These are phyloP conservation scores for Selaginella tamariscina DNA, from an alignment of 75 land plant species.

Conservation along the genomic window DNA sequence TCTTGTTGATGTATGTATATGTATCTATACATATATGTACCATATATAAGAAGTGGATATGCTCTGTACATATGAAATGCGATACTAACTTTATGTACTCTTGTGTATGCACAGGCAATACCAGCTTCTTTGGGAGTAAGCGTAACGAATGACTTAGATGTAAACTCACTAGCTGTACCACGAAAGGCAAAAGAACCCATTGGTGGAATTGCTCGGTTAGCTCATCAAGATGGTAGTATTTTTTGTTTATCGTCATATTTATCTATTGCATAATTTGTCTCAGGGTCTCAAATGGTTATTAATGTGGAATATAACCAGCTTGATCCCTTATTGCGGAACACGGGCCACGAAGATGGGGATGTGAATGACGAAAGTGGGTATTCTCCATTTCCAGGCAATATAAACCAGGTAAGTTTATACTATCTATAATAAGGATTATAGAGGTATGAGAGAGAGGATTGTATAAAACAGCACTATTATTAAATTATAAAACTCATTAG, in stretches of 20 bases:
- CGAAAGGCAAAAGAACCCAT: slow-evolving; percentile 99
- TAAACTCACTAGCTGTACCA: slow-evolving; percentile 92
- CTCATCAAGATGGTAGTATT: slow-evolving; percentile 73
- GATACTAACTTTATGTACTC: too few relatives aligned
- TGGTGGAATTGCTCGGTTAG: slow-evolving; percentile 83
- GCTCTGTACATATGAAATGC: too few relatives aligned
- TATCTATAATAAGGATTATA: too few relatives aligned
- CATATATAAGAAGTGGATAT: too few relatives aligned
- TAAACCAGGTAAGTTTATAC: slow-evolving; percentile 70
- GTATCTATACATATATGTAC: too few relatives aligned
- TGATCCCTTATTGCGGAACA: slow-evolving; percentile 80
- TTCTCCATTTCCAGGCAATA: slow-evolving; percentile 94
- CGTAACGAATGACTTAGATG: slow-evolving; percentile 53
- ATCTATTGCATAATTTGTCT: slow-evolving; percentile 41
- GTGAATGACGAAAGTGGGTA: slow-evolving; percentile 51
- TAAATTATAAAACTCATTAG: too few relatives aligned
- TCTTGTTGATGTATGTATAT: too few relatives aligned
- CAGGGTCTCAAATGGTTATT: slow-evolving; percentile 87
- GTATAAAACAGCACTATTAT: too few relatives aligned
- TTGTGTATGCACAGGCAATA: slow-evolving; percentile 45
- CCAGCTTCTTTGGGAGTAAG: slow-evolving; percentile 93
- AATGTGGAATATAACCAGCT: slow-evolving; percentile 98
- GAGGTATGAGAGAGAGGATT: too few relatives aligned
- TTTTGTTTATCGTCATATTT: not conserved
- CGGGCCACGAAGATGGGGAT: slow-evolving; percentile 60